Evolutionary conservation across 2,329 filamentous ascomycete genomes (phyloP), one percentile per base, ranked within the genome.

Genomic region (Paraphaeosphaeria minitans): DNA sequence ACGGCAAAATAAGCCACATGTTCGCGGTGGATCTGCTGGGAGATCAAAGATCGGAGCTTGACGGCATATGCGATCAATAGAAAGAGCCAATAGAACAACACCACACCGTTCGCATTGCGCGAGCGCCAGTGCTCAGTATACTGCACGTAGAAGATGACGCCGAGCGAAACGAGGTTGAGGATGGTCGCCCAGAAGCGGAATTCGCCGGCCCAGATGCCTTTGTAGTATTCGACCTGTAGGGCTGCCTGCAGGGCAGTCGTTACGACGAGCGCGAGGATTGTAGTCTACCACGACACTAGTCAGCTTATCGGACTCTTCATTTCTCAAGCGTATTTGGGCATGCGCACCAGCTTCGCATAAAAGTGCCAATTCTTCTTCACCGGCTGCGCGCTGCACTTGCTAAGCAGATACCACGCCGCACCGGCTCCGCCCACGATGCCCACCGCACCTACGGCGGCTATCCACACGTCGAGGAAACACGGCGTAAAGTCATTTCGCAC

Each of bases 401-500:
- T 87, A 56, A 93, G 76, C 53, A 98, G 82, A 81, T 91, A 91
- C 87, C 89, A 94, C 43, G 96, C 80, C 31, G 94, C 92, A 47
- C 88, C 83, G 8, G 87, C 83, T 58, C 95, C 95, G 63, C 89
- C 84, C 24, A 97, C 56, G 24, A 97, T 82, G 16, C 94, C 93
- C 80, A 89, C 96, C 14, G 83, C 83, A 9, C 92, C 91, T 29
- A 97, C 91, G 1, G 84, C 80, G 35, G 90, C 87, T 59, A 98
- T 86, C 87, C 92, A 93, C 22, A 96, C 86, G 75, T 99, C 96
- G 70, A 98, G 88, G 75, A 99, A 99, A 81, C 95, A 99, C 42
- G 95, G 94, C 16, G 95, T 98, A 71, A 99, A 93, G 80, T 99
- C 95, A 78, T 92, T 97, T 76, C 94, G 85, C 66, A 88, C 83